phyloP scores from a whole-genome alignment of 2,329 filamentous ascomycete genomes.

The Hypoxylon sp. region DNA sequence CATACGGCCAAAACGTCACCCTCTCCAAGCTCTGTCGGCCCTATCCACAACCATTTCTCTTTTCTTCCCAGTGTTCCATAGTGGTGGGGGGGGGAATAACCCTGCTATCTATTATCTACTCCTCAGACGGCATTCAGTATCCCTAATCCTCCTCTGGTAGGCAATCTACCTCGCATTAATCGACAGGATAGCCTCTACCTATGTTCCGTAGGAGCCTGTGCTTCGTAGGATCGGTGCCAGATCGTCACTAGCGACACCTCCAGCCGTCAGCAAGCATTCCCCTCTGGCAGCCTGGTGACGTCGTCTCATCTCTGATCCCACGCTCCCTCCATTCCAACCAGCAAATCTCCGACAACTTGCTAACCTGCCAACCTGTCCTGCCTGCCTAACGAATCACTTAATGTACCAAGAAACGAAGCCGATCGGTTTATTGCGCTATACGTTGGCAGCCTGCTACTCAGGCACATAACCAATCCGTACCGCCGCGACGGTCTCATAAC shows the following conservation, averaged over 20 bases:
- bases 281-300: conserved; percentile 21
- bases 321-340: conserved; percentile 24
- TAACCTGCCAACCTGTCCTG: neutral
- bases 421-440: conserved; percentile 6
- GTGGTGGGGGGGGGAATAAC: conserved; percentile 10
- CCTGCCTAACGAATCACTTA: conserved; percentile 11
- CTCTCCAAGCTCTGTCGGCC: no score
- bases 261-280: conserved; percentile 9
- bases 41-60: neutral
- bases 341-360: conserved; percentile 14
- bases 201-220: neutral
- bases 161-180: neutral
- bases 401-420: conserved; percentile 12
- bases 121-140: conserved; percentile 3
- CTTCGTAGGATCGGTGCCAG: conserved; percentile 5
- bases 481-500: neutral
- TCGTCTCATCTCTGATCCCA: conserved; percentile 26
- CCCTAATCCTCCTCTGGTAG: neutral
- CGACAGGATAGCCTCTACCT: neutral
- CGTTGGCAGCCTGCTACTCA: no score
- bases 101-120: neutral
- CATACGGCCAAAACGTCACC: neutral
- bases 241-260: conserved; percentile 1
- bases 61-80: conserved; percentile 9
- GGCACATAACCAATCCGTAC: conserved; percentile 15